A percentile compares a stretch with the other conserved stretches of the same genome.
phyloP scores from a whole-genome alignment of 2,329 filamentous ascomycete genomes.

The Cephalotrichum gorgonifer region DNA sequence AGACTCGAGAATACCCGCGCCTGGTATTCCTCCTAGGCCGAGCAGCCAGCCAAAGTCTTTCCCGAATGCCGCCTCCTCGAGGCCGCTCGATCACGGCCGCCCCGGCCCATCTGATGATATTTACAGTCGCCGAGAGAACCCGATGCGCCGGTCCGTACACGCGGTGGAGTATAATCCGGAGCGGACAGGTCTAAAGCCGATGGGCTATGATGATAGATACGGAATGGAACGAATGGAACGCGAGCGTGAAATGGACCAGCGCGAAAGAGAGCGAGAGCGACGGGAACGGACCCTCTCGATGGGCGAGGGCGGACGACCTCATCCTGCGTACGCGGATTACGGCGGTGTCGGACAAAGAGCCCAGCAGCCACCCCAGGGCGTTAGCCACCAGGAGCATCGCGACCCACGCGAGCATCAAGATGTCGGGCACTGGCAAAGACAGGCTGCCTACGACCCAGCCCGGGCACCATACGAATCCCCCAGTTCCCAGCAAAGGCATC shows the following conservation, averaged over 20 bases:
- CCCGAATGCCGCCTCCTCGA: constrained; percentile 28
- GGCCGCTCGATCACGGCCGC: constrained; percentile 36
- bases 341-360: constrained; percentile 8
- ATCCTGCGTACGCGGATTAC: constrained; percentile 30
- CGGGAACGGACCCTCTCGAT: constrained; percentile 39
- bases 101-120: constrained; percentile 26
- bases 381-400: constrained; percentile 9
- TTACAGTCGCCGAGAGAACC: constrained; percentile 40
- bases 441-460: constrained; percentile 29
- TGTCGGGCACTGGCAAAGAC: constrained; percentile 20
- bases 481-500: constrained; percentile 13
- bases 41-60: constrained; percentile 43
- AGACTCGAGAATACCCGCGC: constrained; percentile 23
- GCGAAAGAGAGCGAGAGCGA: constrained; percentile 31
- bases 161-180: constrained; percentile 43
- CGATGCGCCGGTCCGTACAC: constrained; percentile 20
- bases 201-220: constrained; percentile 43
- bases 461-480: constrained; percentile 30
- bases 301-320: constrained; percentile 32
- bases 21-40: constrained; percentile 34
- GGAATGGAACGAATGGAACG: constrained; percentile 37
- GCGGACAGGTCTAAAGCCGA: constrained; percentile 30
- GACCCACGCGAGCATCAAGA: constrained; percentile 18
- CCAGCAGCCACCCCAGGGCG: background rate
- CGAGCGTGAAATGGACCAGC: constrained; percentile 30